A percentile compares a stretch with the other conserved stretches of the same genome.
These are phyloP conservation scores for Taphrina wiesneri DNA, from an alignment of 1,139 yeast species.

Conservation along the genomic window DNA sequence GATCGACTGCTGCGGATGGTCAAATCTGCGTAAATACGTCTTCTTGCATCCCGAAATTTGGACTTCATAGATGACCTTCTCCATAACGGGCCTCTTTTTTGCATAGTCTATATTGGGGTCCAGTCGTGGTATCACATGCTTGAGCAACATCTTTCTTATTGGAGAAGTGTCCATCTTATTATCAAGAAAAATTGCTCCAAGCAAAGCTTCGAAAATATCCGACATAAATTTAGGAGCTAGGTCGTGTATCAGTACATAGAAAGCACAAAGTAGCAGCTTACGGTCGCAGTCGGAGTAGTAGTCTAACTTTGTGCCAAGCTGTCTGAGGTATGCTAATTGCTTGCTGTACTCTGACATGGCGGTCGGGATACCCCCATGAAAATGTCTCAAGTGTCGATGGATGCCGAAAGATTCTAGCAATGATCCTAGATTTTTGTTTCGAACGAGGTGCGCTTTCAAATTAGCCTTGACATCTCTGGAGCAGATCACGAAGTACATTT, in stretches of 20 bases:
- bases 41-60: not conserved
- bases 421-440: constrained; percentile 35
- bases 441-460: constrained; percentile 32
- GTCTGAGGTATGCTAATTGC: constrained; percentile 12
- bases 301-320: not conserved
- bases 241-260: not conserved
- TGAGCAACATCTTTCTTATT: not conserved
- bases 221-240: constrained; percentile 37
- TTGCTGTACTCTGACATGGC: constrained; percentile 31
- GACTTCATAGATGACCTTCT: not conserved
- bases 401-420: constrained; percentile 25
- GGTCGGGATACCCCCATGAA: constrained; percentile 22
- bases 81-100: not conserved
- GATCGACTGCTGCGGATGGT: not conserved
- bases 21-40: not conserved
- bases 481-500: not conserved
- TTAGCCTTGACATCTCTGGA: not conserved
- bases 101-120: constrained; percentile 11
- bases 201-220: constrained; percentile 35
- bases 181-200: constrained; percentile 37
- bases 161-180: constrained; percentile 28
- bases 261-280: not conserved
- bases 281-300: constrained; percentile 12
- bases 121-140: not conserved
- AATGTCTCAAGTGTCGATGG: constrained; percentile 32